Conservation (phyloP, 2,329 filamentous ascomycete species). For the Aspergillus aculeatinus region DNA sequence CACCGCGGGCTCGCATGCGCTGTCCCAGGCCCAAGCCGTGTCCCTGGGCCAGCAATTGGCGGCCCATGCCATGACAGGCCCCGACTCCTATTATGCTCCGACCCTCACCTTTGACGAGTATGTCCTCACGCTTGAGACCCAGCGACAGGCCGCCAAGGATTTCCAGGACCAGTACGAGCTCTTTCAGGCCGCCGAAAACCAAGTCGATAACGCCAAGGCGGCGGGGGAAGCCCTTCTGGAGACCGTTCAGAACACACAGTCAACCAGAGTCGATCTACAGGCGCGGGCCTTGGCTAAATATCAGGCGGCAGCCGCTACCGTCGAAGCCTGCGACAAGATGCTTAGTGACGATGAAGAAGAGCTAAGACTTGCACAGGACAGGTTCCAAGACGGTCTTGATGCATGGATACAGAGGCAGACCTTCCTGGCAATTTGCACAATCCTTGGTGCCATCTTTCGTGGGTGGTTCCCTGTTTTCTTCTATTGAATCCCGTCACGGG, state of each 20-base stretch:
- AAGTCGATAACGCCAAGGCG: background rate
- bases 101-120: background rate
- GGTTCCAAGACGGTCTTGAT: too few species aligned
- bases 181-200: background rate
- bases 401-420: too few species aligned
- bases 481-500: too few species aligned
- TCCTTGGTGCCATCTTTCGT: too few species aligned
- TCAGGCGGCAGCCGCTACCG: background rate
- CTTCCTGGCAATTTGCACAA: too few species aligned
- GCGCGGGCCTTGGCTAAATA: background rate
- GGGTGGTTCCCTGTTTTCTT: too few species aligned
- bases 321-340: background rate
- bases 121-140: background rate
- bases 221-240: background rate
- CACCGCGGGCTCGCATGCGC: background rate
- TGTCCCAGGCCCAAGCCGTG: constrained; percentile 1
- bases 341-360: too few species aligned
- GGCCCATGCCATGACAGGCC: constrained; percentile 1
- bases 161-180: background rate
- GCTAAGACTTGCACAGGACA: too few species aligned
- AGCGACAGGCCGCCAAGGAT: background rate
- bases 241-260: background rate
- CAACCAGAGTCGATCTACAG: background rate
- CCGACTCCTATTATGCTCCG: background rate
- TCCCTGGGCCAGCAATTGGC: constrained; percentile 9